Evolutionary conservation across 1,139 yeast genomes (phyloP), one percentile per base, ranked within the genome.

Genomic region (Diutina scorzettiae): DNA sequence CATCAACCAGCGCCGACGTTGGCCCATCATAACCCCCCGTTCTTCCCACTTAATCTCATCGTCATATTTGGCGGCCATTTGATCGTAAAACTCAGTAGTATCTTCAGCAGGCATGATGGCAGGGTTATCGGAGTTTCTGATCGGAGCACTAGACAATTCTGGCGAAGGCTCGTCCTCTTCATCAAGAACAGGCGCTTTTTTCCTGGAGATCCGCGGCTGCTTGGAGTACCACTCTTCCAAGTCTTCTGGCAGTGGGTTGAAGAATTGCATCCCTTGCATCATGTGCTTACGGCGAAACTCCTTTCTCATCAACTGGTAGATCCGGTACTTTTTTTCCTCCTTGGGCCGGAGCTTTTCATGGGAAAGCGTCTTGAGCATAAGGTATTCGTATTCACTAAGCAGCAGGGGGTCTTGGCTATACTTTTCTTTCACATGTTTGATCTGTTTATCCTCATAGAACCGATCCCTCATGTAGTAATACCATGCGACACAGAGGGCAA

Each of bases 41-140:
- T 91, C 98, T 65, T 91, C 98, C 71, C 85, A 75, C 53, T 82
- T 78, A 48, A 91, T 83, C 48, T 80, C 89, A 42, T 70, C 68
- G 54, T 93, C 98, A 57, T 91, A 91, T 14, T 76, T 83, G 11
- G 65, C 71, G 0, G 98, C 97, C 51, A 85, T 75, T 2, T 62
- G 59, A 47, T 91, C 93, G 56, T 82, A 91, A 52, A 87, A 83
- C 4, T 70, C 75, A 2, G 96, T 85, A 12, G 96, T 83, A 56
- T 89, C 96, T 52, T 76, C 71, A 1, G 95, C 71, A 2, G 81
- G 78, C 42, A 80, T 71, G 41, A 82, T 74, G 42, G 54, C 46
- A 9, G 69, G 62, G 47, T 69, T 65, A 36, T 57, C 56, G 29
- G 58, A 54, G 45, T 64, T 63, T 23, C 59, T 49, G 16, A 52